Evolutionary conservation across 495 filamentous ascomycete species (phyloP).

Genomic region (Hypoxylon rickii): DNA sequence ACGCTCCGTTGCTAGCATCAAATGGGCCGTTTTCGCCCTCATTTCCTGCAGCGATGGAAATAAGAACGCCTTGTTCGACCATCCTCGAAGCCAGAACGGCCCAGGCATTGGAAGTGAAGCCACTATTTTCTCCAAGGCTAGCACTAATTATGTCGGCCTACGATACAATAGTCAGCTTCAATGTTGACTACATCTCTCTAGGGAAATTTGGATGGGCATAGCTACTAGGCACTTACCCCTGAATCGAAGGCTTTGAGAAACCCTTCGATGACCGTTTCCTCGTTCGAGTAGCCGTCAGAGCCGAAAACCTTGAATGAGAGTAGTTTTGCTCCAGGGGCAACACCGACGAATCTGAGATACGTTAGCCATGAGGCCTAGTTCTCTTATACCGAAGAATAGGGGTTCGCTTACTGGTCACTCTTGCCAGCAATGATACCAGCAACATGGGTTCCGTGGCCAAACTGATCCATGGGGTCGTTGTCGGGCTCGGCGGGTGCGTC

Average conservation of each 20-base stretch:
- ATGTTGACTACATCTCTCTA: not conserved
- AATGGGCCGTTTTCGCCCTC: slow-evolving; percentile 40
- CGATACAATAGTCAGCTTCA: not conserved
- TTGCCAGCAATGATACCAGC: slow-evolving; percentile 56
- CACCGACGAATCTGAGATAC: slow-evolving; percentile 46
- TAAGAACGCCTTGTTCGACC: slow-evolving; percentile 40
- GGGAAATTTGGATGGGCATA: not conserved
- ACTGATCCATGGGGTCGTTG: slow-evolving; percentile 47
- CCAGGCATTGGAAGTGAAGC: slow-evolving; percentile 40
- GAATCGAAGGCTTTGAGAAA: slow-evolving; percentile 39
- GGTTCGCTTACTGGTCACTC: slow-evolving; percentile 31
- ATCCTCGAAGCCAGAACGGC: slow-evolving; percentile 39
- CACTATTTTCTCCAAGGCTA: slow-evolving; percentile 39
- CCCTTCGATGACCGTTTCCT: slow-evolving; percentile 37
- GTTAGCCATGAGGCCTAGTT: not conserved
- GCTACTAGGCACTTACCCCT: slow-evolving; percentile 33
- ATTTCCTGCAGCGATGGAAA: slow-evolving; percentile 42
- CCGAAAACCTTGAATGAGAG: slow-evolving; percentile 54
- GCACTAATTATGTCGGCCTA: slow-evolving; percentile 43
- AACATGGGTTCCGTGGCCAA: slow-evolving; percentile 55
- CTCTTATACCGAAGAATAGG: not conserved
- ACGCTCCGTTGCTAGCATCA: slow-evolving; percentile 36
- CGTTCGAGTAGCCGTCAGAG: slow-evolving; percentile 28
- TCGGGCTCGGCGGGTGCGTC: slow-evolving; percentile 37
- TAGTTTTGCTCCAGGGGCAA: slow-evolving; percentile 55